Conservation (phyloP, 2,329 filamentous ascomycete species). For the Elsinoe necatrix region DNA sequence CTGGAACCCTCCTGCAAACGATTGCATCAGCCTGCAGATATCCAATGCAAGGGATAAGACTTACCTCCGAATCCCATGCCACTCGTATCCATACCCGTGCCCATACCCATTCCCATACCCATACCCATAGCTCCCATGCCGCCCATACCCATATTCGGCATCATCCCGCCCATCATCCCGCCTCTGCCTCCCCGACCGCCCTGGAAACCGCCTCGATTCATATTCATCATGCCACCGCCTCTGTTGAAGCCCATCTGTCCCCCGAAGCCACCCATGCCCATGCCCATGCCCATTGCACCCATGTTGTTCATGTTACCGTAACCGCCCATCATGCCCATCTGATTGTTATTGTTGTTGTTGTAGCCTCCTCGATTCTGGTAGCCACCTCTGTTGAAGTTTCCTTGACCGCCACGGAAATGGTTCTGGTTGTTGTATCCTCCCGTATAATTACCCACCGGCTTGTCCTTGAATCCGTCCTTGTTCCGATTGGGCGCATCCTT, state of each 20-base stretch:
- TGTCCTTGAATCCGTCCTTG: conserved; percentile 54
- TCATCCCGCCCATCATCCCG: conserved; percentile 42
- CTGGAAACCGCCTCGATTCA: conserved; percentile 13
- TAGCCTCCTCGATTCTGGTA: conserved; percentile 19
- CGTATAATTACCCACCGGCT: conserved; percentile 39
- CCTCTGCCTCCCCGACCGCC: conserved; percentile 38
- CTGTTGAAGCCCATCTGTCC: conserved; percentile 18
- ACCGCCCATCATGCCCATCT: conserved; percentile 20
- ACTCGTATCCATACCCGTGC: conserved; percentile 36
- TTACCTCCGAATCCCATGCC: conserved; percentile 37
- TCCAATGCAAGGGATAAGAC: background rate
- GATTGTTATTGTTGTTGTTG: conserved; percentile 17
- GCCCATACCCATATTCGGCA: conserved; percentile 28
- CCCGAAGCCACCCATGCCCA: conserved; percentile 14
- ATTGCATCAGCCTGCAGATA: conserved; percentile 28
- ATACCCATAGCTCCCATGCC: conserved; percentile 32
- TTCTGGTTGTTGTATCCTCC: conserved; percentile 32
- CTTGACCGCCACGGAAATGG: conserved; percentile 33
- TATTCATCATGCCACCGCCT: conserved; percentile 18
- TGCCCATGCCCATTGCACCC: conserved; percentile 23
- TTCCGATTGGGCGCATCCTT: conserved; percentile 72
- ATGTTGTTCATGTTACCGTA: conserved; percentile 30
- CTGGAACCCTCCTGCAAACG: conserved; percentile 56
- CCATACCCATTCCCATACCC: conserved; percentile 38
- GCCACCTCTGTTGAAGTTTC: conserved; percentile 25